These are phyloP conservation scores for Lentinula edodes DNA, from an alignment of 768 basidiomycete genomes.

Conservation along the genomic window DNA sequence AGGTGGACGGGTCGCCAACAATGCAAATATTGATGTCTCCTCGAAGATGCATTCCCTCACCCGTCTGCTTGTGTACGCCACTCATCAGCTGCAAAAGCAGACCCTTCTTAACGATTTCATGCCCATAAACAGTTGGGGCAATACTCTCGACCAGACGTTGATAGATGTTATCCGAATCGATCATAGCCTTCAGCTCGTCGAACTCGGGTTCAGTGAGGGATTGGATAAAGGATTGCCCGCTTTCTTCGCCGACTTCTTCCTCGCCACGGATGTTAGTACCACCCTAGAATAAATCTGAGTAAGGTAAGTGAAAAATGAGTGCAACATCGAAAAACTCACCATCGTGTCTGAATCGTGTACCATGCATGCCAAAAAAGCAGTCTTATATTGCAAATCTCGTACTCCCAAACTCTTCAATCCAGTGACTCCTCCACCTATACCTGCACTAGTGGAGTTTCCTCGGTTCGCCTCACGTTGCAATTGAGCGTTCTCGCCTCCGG, in stretches of 20 bases:
- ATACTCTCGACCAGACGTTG: slow-evolving; percentile 90
- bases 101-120: slow-evolving; percentile 99
- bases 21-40: slow-evolving; percentile 99
- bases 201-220: slow-evolving; percentile 92
- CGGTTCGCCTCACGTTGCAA: slow-evolving; percentile 82
- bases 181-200: slow-evolving; percentile 92
- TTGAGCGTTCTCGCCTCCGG: slow-evolving; percentile 89
- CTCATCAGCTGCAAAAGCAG: slow-evolving; percentile 95
- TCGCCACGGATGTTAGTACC: slow-evolving; percentile 90
- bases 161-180: slow-evolving; percentile 92
- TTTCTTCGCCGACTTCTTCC: slow-evolving; percentile 72
- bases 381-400: slow-evolving; percentile 95
- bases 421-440: slow-evolving; percentile 79
- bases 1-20: slow-evolving; percentile 93
- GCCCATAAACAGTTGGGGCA: slow-evolving; percentile 97
- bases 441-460: slow-evolving; percentile 51
- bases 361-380: slow-evolving; percentile 98
- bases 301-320: not conserved
- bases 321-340: slow-evolving; percentile 40
- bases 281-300: slow-evolving; percentile 35
- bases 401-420: slow-evolving; percentile 94
- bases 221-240: slow-evolving; percentile 79
- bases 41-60: slow-evolving; percentile 95
- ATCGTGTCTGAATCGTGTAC: slow-evolving; percentile 86
- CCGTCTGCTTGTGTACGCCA: slow-evolving; percentile 94